Evolutionary conservation across 805 yeast genomes (phyloP), one percentile per base, ranked within the genome.

Genomic region (Nakazawaea wickerhamii): DNA sequence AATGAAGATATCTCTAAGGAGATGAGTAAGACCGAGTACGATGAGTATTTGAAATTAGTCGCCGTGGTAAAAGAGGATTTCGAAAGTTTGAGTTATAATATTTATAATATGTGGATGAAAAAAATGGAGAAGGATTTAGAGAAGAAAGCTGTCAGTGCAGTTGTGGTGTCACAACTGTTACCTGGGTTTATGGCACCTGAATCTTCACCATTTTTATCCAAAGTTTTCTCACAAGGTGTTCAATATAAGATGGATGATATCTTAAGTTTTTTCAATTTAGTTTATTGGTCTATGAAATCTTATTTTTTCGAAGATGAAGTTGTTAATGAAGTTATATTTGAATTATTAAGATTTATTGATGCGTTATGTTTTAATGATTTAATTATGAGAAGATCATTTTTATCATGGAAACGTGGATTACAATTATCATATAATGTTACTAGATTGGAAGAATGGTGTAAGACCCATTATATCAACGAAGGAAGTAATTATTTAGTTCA

Each of bases 381-480:
- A 65, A 79, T 95, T 38, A 85, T 90, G 95, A 81, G 96, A 68
- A 79, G 96, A 63, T 84, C 81, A 66, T 95, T 91, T 67, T 68
- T 91, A 58, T 84, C 96, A 9, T 93, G 99, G 99, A 93, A 91
- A 68, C 83, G 99, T 59, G 98, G 98, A 37, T 74, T 93, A 53
- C 99, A 93, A 65, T 79, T 93, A 65, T 93, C 89, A 61, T 93
- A 93, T 67, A 93, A 93, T 62, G 95, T 90, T 42, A 93, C 99
- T 3, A 78, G 98, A 56, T 74, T 93, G 55, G 97, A 89, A 63
- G 99, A 93, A 67, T 93, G 99, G 99, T 91, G 98, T 65, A 91
- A 88, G 67, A 79, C 88, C 6, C 96, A 91, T 61, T 90, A 84
- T 40, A 78, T 93, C 48, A 84, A 84, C 39, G 96, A 90, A 59